Conservation (phyloP, 2,329 filamentous ascomycete genomes). For the Aspergillus sojae region DNA sequence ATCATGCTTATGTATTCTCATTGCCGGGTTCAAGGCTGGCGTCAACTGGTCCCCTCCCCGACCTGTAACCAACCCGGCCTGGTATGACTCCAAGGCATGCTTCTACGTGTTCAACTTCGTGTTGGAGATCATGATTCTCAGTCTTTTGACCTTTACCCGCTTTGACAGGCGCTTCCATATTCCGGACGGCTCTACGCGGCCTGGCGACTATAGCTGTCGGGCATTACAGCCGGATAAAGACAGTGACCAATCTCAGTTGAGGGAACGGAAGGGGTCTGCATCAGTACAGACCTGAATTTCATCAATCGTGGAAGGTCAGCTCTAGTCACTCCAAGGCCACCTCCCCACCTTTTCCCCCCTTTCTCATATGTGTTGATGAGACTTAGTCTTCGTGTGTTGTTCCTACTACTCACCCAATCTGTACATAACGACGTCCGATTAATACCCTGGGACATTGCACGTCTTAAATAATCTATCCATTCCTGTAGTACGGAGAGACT, state of each 20-base stretch:
- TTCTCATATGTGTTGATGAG: background rate
- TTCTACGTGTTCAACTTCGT: conserved; percentile 82
- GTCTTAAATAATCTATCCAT: background rate
- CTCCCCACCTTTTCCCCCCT: too few species aligned
- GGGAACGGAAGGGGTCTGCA: background rate
- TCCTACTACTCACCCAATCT: too few species aligned
- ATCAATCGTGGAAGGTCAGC: too few species aligned
- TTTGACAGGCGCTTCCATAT: conserved; percentile 77
- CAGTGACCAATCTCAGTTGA: conserved; percentile 40
- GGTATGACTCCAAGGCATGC: conserved; percentile 70
- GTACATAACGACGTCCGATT: background rate
- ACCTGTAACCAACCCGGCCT: conserved; percentile 59
- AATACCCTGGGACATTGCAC: background rate
- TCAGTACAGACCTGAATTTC: background rate
- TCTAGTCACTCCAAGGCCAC: background rate
- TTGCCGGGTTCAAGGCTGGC: conserved; percentile 69
- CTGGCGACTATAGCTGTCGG: conserved; percentile 39
- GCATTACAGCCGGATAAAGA: background rate
- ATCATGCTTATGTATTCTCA: conserved; percentile 60
- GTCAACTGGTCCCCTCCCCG: conserved; percentile 57
- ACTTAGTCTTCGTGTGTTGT: background rate
- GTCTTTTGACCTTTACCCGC: conserved; percentile 65
- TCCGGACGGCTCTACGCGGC: conserved; percentile 60
- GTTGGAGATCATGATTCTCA: conserved; percentile 72
- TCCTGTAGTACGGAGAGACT: accelerated